Evolutionary conservation across 2,329 filamentous ascomycete species (phyloP), one percentile per base, ranked within the genome.

Genomic region (Ramularia endophylla): DNA sequence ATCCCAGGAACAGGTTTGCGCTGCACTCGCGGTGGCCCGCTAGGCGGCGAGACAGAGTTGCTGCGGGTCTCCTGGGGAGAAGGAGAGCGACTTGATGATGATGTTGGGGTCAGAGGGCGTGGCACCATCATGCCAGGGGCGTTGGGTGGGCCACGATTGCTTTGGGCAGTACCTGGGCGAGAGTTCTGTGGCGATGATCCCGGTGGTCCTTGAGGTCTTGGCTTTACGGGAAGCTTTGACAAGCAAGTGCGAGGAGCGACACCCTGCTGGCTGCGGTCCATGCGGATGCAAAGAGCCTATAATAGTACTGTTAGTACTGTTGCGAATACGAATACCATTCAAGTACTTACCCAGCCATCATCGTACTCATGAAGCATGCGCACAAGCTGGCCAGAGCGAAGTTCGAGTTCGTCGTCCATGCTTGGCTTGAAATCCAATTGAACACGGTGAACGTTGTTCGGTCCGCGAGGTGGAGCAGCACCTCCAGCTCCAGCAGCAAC

Each of bases 311-410:
- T 62, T 54, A 59, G 55, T 46, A 39, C 29, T 19, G 11, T 33
- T 25, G 27, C 12, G 5, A 30, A 8, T 34, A 5, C 9, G 12
- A 25, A 27, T 20, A 18, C 8, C 8, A 16, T 8, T 19, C 18
- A 15, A 41, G 12, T 22, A 75, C 85, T 76, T 77, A 90, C 86
- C 92, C 92, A 98, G 57, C 92, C 92, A 67, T 98, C 92, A 61
- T 98, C 92, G 58, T 97, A 98, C 66, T 95, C 89, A 60, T 97
- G 90, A 38, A 97, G 73, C 50, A 98, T 72, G 50, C 90, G 79
- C 37, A 97, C 87, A 36, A 98, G 73, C 48, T 94, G 82, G 38
- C 92, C 92, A 43, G 83, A 78, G 48, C 72, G 77, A 32, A 98
- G 74, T 48, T 80, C 85, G 58, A 98, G 73, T 66, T 98, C 92